Evolutionary conservation across 73 alveolate species (phyloP).

Genomic region (Tetrahymena borealis): DNA sequence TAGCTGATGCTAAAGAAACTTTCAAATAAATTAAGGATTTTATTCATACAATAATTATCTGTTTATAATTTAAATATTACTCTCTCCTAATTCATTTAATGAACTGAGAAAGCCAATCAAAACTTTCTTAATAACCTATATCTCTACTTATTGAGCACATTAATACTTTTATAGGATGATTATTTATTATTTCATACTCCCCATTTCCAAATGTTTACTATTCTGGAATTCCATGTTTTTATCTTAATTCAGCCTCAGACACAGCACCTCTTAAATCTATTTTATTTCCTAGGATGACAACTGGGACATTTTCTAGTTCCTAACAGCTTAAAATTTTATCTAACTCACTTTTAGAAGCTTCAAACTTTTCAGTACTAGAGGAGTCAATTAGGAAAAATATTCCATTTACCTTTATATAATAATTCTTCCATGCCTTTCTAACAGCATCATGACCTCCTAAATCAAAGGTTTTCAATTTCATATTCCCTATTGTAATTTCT

Average conservation of each 20-base stretch:
- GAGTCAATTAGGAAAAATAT: constrained; percentile 96
- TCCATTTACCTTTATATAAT: constrained; percentile 94
- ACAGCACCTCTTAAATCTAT: constrained; percentile 94
- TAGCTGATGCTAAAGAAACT: too few species aligned
- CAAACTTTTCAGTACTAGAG: constrained; percentile 88
- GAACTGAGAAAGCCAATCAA: constrained; percentile 90
- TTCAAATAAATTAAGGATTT: too few species aligned
- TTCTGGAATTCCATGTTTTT: constrained; percentile 65
- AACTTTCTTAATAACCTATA: constrained; percentile 89
- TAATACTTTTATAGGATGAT: constrained; percentile 93
- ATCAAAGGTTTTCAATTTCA: constrained; percentile 96
- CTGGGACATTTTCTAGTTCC: constrained; percentile 67
- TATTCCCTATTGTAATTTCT: constrained; percentile 94
- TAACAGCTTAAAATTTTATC: constrained; percentile 69
- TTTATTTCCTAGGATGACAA: constrained; percentile 96
- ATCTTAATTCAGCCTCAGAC: constrained; percentile 93
- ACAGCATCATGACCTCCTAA: constrained; percentile 95
- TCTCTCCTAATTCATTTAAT: constrained; percentile 66
- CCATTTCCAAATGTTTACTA: constrained; percentile 9
- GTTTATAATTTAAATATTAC: too few species aligned
- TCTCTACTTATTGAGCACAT: constrained; percentile 97
- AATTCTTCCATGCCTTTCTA: constrained; percentile 96
- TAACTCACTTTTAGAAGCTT: constrained; percentile 79
- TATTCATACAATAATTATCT: too few species aligned
- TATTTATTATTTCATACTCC: constrained; percentile 48